Conservation (phyloP, 2,329 filamentous ascomycete genomes). For the Apiospora hydei region DNA sequence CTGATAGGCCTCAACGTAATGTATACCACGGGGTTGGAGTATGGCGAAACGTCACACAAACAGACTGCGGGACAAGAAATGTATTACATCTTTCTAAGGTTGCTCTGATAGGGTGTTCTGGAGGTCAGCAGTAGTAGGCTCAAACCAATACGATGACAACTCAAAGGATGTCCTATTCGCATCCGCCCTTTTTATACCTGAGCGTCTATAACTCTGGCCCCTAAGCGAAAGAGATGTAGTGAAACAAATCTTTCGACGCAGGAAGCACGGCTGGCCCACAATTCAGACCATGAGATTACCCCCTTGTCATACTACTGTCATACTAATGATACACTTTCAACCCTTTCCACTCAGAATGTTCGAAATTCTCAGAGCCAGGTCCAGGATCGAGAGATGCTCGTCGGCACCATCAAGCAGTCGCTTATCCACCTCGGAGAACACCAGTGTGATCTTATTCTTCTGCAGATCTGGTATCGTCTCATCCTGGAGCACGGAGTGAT, state of each 20-base stretch:
- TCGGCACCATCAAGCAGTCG: slow-evolving; percentile 92
- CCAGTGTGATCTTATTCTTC: slow-evolving; percentile 87
- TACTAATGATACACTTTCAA: slow-evolving; percentile 27
- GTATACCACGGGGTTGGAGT: not conserved
- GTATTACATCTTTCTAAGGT: not conserved
- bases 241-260: not conserved
- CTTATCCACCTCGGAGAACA: slow-evolving; percentile 96
- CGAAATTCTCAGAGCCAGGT: slow-evolving; percentile 83
- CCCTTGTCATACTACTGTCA: slow-evolving; percentile 21
- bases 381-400: slow-evolving; percentile 90
- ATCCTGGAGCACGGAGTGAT: slow-evolving; percentile 82
- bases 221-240: not conserved
- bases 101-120: not conserved
- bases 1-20: not conserved
- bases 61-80: not conserved
- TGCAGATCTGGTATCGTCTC: slow-evolving; percentile 83
- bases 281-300: slow-evolving; percentile 38
- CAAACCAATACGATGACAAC: not conserved
- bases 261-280: not conserved
- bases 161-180: not conserved
- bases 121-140: not conserved
- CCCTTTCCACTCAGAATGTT: slow-evolving; percentile 66
- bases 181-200: not conserved
- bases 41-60: not conserved
- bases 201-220: not conserved